These are phyloP conservation scores for Colletotrichum destructivum DNA, from an alignment of 2,329 filamentous ascomycete genomes.

Conservation along the genomic window DNA sequence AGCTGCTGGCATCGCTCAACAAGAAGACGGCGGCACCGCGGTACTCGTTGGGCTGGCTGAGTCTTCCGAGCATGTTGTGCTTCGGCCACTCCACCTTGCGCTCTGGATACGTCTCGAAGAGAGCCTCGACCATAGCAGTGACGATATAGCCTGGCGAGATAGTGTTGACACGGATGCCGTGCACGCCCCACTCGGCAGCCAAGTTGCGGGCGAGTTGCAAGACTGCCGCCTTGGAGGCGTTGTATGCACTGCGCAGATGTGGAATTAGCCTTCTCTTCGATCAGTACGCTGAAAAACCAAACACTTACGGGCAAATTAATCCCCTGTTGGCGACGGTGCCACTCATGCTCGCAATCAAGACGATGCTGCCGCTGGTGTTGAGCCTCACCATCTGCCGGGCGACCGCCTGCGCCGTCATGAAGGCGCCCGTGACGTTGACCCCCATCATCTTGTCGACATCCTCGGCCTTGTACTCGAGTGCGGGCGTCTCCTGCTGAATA, in stretches of 20 bases:
- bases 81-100: slow-evolving; percentile 78
- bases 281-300: not conserved
- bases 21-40: slow-evolving; percentile 73
- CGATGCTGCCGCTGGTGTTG: slow-evolving; percentile 72
- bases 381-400: slow-evolving; percentile 80
- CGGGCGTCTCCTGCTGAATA: slow-evolving; percentile 87
- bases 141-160: slow-evolving; percentile 86
- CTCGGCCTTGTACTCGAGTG: slow-evolving; percentile 83
- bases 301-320: slow-evolving; percentile 70
- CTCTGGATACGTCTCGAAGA: slow-evolving; percentile 84
- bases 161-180: slow-evolving; percentile 85
- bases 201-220: slow-evolving; percentile 80
- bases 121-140: slow-evolving; percentile 85
- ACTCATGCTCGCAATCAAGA: slow-evolving; percentile 80
- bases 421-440: slow-evolving; percentile 88
- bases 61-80: slow-evolving; percentile 86
- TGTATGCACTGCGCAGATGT: slow-evolving; percentile 75
- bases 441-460: slow-evolving; percentile 85
- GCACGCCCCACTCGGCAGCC: slow-evolving; percentile 79
- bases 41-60: slow-evolving; percentile 79
- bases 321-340: slow-evolving; percentile 76
- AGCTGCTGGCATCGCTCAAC: slow-evolving; percentile 57
- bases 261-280: not conserved
- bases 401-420: slow-evolving; percentile 91
- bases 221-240: slow-evolving; percentile 82